These are phyloP conservation scores for Akebia trifoliata DNA, from an alignment of 164 flowering plant genomes.

Conservation along the genomic window DNA sequence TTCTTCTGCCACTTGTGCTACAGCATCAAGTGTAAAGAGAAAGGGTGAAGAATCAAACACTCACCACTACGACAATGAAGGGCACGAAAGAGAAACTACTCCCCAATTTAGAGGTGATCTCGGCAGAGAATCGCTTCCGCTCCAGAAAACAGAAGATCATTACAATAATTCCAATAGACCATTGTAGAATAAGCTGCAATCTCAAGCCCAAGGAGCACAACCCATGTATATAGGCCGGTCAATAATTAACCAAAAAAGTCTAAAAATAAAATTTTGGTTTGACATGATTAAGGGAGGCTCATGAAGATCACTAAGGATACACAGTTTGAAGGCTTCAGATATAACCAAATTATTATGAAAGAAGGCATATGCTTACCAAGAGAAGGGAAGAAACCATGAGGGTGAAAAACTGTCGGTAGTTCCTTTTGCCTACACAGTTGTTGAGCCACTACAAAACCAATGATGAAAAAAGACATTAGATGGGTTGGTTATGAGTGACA, in stretches of 20 bases:
- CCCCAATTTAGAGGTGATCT: slow-evolving; percentile 80
- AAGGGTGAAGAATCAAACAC: slow-evolving; percentile 17
- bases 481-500: not conserved
- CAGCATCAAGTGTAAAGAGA: too few relatives aligned
- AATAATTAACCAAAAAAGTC: slow-evolving; percentile 42
- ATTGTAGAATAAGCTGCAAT: slow-evolving; percentile 97
- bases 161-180: slow-evolving; percentile 88
- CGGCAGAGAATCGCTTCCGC: slow-evolving; percentile 55
- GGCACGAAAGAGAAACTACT: slow-evolving; percentile 96
- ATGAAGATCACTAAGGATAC: not conserved
- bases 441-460: slow-evolving; percentile 85
- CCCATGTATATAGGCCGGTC: slow-evolving; percentile 49
- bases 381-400: slow-evolving; percentile 88
- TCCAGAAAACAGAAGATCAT: slow-evolving; percentile 80
- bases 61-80: slow-evolving; percentile 85
- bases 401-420: slow-evolving; percentile 81
- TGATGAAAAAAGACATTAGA: slow-evolving; percentile 15
- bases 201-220: slow-evolving; percentile 65
- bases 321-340: not conserved
- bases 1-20: too few relatives aligned
- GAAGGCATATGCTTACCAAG: slow-evolving; percentile 60
- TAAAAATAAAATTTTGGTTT: slow-evolving; percentile 31
- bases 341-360: slow-evolving; percentile 1
- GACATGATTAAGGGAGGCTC: not conserved
- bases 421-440: slow-evolving; percentile 91